Base-by-base conservation (phyloP, 2,329 filamentous ascomycete genomes). In the Botrytis paeoniae region DNA sequence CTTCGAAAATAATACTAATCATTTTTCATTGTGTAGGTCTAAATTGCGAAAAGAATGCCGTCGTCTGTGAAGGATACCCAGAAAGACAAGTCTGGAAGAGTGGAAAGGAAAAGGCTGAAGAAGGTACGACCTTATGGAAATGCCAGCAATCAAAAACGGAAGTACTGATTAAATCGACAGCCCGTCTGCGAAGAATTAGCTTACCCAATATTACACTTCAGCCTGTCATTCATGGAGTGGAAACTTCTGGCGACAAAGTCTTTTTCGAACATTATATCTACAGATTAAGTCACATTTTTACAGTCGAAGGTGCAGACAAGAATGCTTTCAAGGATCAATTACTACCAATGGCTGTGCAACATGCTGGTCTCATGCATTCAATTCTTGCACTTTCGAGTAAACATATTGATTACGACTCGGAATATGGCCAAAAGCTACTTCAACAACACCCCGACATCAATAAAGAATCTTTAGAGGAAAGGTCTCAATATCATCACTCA, bases 21-120 rank as follows among this genome's bases (percentile, higher is more conserved):
- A 16, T 63, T 32, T 20, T 25, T 22, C 32, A 12, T 41, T 25
- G 20, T 76, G 73, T 73, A 94, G 92, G 93, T 78, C 86, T 93
- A 82, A 97, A 97, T 79, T 97, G 94, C 80, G 92, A 96, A 83
- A 97, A 97, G 86, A 97, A 97, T 81, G 93, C 94, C 14, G 93
- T 97, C 20, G 89, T 95, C 20, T 97, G 94, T 80, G 94, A 97
- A 82, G 94, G 94, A 20, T 97, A 97, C 80, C 93, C 93, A 69
- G 92, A 93, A 75, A 94, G 94, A 81, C 92, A 93, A 73, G 88
- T 94, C 70, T 97, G 94, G 94, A 93, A 91, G 81, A 95, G 93
- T 79, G 93, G 94, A 41, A 93, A 89, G 80, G 92, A 95, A 81
- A 80, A 87, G 80, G 87, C 89, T 48, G 90, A 92, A 84, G 90